Evolutionary conservation across 768 basidiomycete species (phyloP), one percentile per base, ranked within the genome.

Genomic region (Termitomyces sp.): DNA sequence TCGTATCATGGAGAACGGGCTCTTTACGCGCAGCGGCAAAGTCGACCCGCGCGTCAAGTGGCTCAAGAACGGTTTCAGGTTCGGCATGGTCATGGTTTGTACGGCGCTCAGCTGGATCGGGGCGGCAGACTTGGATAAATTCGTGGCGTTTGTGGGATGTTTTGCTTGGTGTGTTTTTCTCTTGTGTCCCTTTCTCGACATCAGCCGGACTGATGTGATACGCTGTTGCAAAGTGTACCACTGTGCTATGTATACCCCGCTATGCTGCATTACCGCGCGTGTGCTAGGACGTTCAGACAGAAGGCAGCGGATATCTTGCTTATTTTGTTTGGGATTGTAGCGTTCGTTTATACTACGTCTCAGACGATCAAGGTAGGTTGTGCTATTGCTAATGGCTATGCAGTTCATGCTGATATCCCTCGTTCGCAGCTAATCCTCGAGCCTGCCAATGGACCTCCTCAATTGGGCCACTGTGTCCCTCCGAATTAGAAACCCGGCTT

Each of bases 201-300:
- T 18, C 28, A 44, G 28, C 10, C 49, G 14, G 33, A 33, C 45
- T 54, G 49, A 60, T 52, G 18, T 52, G 49, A 60, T 54, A 18
- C 11, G 20, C 11, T 11, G 10, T 53, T 41, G 38, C 54, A 3
- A 49, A 96, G 94, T 65, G 87, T 97, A 9, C 96, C 96, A 8
- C 75, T 98, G 59, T 96, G 94, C 70, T 95, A 92, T 68, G 85
- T 95, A 49, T 98, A 97, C 66, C 96, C 94, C 4, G 87, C 94
- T 5, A 86, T 97, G 88, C 72, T 97, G 60, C 94, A 96, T 68
- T 90, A 92, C 74, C 89, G 82, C 72, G 89, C 88, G n/a, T 86
- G 86, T 63, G 88, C 94, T 6, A 79, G 75, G 60, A 94, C 90
- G 1, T 76, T 78, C 58, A 80, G 66, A 62, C 76, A 87, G 71